Conservation (phyloP, 345 rosid species). For the Euphorbia tirucalli region DNA sequence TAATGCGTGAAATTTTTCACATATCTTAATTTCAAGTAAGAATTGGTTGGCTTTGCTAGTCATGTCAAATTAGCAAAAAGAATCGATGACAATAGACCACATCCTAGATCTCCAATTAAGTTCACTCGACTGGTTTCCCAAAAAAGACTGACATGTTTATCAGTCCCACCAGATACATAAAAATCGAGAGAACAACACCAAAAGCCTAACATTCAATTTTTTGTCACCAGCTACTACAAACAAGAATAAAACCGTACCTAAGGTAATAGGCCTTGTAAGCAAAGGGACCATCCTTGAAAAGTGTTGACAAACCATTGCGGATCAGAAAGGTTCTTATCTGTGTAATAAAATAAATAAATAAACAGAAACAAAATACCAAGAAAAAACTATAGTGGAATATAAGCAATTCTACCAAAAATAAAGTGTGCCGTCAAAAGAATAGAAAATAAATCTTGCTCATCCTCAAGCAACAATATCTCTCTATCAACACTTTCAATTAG, state of each 20-base stretch:
- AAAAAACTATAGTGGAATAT: neutral
- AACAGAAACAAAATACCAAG: neutral
- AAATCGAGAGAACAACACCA: neutral
- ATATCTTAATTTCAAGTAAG: neutral
- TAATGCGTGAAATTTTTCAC: neutral
- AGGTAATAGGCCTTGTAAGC: slow-evolving; percentile 76
- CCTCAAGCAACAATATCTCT: slow-evolving; percentile 1
- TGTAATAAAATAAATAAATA: too few species aligned
- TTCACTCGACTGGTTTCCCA: neutral
- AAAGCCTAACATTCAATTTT: neutral
- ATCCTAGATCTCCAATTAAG: neutral
- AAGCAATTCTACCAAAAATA: neutral
- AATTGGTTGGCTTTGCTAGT: neutral
- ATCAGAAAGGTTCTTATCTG: slow-evolving; percentile 96
- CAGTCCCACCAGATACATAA: neutral
- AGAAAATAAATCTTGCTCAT: neutral
- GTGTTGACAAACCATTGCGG: slow-evolving; percentile 82
- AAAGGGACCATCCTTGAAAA: slow-evolving; percentile 83
- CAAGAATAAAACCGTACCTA: slow-evolving; percentile 41
- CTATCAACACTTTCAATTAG: neutral
- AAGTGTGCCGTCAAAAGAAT: neutral
- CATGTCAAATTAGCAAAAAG: neutral
- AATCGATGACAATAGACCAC: neutral
- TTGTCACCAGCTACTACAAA: neutral
- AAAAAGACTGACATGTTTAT: neutral